phyloP scores from a whole-genome alignment of 2,329 filamentous ascomycete genomes.

The Penicillium sp. region DNA sequence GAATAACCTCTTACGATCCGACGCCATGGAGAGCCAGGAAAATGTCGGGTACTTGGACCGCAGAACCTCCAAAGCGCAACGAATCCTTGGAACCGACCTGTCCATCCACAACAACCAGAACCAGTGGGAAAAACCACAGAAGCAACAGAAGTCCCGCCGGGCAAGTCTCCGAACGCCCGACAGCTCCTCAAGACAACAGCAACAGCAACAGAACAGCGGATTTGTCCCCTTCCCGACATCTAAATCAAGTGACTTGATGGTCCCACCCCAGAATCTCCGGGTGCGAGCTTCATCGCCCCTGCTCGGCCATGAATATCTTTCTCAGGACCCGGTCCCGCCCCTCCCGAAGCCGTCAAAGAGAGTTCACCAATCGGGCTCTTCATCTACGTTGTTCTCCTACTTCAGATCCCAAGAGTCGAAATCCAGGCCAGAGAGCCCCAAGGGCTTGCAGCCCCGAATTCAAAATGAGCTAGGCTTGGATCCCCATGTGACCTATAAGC shows the following conservation, averaged over 20 bases:
- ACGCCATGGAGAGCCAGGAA: constrained; percentile 20
- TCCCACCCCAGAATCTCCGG: constrained; percentile 33
- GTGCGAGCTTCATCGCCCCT: constrained; percentile 50
- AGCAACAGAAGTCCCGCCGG: constrained; percentile 21
- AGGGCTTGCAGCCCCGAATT: constrained; percentile 17
- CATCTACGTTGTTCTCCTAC: constrained; percentile 49
- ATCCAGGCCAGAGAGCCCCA: constrained; percentile 17
- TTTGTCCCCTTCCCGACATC: constrained; percentile 30
- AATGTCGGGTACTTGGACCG: constrained; percentile 18
- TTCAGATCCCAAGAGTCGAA: constrained; percentile 47
- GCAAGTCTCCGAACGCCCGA: constrained; percentile 47
- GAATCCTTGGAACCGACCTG: constrained; percentile 34
- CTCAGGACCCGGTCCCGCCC: constrained; percentile 27
- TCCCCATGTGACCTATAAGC: constrained; percentile 24
- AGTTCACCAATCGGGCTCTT: constrained; percentile 43
- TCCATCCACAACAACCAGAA: constrained; percentile 23
- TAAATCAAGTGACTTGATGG: constrained; percentile 9
- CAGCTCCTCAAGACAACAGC: constrained; percentile 29
- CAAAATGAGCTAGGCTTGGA: constrained; percentile 19
- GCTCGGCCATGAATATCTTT: constrained; percentile 41
- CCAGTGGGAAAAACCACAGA: constrained; percentile 23
- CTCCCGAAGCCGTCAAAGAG: constrained; percentile 39
- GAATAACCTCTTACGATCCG: constrained; percentile 6
- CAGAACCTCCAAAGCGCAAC: constrained; percentile 32
- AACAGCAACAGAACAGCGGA: constrained; percentile 5